Evolutionary conservation across 768 basidiomycete species (phyloP).

Genomic region (Macrolepiota dolichaula): DNA sequence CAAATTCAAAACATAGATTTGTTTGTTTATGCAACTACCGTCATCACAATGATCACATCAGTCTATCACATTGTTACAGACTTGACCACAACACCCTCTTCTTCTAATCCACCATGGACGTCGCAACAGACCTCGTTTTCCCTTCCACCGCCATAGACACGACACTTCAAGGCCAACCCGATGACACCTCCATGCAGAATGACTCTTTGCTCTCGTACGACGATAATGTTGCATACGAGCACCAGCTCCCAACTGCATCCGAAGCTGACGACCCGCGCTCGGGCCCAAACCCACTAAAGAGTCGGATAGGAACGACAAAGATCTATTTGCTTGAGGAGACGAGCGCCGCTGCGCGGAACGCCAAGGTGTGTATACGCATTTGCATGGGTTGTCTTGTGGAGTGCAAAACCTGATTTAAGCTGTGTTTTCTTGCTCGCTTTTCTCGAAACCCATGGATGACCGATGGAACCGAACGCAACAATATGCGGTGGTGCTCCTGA

Average conservation of each 20-base stretch:
- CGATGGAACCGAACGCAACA: too few species aligned
- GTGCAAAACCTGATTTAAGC: constrained; percentile 43
- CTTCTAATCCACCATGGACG: constrained; percentile 39
- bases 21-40: constrained; percentile 6
- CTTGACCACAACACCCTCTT: background rate
- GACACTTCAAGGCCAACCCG: too few species aligned
- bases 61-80: constrained; percentile 6
- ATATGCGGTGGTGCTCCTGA: background rate
- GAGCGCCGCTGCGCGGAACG: constrained; percentile 48
- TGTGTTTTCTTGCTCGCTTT: constrained; percentile 10
- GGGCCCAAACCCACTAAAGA: constrained; percentile 43
- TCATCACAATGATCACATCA: constrained; percentile 7
- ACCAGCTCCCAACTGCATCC: constrained; percentile 42
- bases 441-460: too few species aligned
- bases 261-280: constrained; percentile 25
- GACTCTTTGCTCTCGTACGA: constrained; percentile 43
- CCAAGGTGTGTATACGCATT: constrained; percentile 64
- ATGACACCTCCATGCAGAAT: too few species aligned
- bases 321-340: constrained; percentile 78
- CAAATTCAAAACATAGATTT: constrained; percentile 7
- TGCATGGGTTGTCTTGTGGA: constrained; percentile 29
- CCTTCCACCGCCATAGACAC: constrained; percentile 11
- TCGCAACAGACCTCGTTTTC: constrained; percentile 28
- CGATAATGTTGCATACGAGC: constrained; percentile 53
- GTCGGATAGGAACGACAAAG: constrained; percentile 69